phyloP scores from a whole-genome alignment of 148 eudicot genomes.

The Talinum fruticosum region DNA sequence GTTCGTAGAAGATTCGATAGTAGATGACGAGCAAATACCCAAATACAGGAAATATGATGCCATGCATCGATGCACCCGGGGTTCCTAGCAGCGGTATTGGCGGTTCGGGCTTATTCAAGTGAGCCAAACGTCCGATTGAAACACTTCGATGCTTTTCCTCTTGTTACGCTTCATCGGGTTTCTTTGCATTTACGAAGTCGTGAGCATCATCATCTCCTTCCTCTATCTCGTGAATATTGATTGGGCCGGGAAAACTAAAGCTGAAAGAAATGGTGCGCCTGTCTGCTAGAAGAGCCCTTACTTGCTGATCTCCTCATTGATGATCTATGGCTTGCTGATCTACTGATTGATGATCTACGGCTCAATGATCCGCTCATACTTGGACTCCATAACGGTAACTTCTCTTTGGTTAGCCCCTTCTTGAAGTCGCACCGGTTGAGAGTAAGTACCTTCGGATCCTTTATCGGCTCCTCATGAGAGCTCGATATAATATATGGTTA shows the following conservation, averaged over 20 bases:
- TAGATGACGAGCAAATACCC: constrained; percentile 59
- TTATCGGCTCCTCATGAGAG: constrained; percentile 57
- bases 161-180: constrained; percentile 12
- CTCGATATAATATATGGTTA: constrained; percentile 32
- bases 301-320: constrained; percentile 55
- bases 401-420: constrained; percentile 44
- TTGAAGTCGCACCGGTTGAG: constrained; percentile 65
- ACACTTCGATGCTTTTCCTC: constrained; percentile 26
- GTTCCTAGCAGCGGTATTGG: constrained; percentile 57
- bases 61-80: constrained; percentile 54
- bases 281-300: constrained; percentile 52
- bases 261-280: constrained; percentile 36
- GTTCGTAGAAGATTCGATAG: constrained; percentile 58
- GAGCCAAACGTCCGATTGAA: constrained; percentile 48
- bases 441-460: constrained; percentile 67
- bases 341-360: constrained; percentile 17
- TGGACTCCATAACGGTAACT: constrained; percentile 25
- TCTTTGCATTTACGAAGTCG: background rate
- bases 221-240: constrained; percentile 34
- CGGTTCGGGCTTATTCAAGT: constrained; percentile 63
- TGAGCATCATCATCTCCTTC: constrained; percentile 12
- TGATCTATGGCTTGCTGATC: constrained; percentile 42
- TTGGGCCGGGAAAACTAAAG: constrained; percentile 30
- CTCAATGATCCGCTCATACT: background rate
- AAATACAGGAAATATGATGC: constrained; percentile 63